These are phyloP conservation scores for Crithidia expoeki DNA, from an alignment of 208 protist species.

Conservation along the genomic window DNA sequence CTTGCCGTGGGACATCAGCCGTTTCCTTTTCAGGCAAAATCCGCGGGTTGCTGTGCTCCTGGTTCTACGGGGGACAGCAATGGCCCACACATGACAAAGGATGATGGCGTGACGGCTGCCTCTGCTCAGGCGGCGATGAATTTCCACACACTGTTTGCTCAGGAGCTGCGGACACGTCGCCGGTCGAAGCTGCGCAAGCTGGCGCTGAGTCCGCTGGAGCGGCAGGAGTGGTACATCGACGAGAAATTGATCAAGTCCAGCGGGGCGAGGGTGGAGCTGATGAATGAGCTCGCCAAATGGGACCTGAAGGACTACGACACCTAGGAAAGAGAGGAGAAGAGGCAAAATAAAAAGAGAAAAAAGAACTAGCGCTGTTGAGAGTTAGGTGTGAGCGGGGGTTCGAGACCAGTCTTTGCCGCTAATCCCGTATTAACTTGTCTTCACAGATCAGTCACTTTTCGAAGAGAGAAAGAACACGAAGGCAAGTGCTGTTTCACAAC, in stretches of 20 bases:
- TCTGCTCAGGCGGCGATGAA: conserved; percentile 26
- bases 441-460: too few species aligned
- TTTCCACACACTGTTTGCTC: conserved; percentile 59
- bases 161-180: conserved; percentile 64
- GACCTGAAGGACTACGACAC: conserved; percentile 78
- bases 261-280: conserved; percentile 73
- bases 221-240: conserved; percentile 89
- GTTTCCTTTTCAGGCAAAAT: neutral
- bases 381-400: too few species aligned
- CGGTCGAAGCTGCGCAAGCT: conserved; percentile 66
- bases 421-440: too few species aligned
- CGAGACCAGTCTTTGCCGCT: too few species aligned
- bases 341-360: neutral
- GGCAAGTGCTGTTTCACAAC: too few species aligned
- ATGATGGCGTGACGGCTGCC: conserved; percentile 8
- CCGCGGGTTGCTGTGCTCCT: conserved; percentile 9
- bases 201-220: conserved; percentile 60
- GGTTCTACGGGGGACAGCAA: neutral
- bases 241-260: conserved; percentile 78
- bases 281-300: conserved; percentile 81
- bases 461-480: too few species aligned
- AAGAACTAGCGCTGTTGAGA: too few species aligned
- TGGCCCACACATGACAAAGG: neutral
- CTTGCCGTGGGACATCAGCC: conserved; percentile 64
- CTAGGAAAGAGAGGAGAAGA: conserved; percentile 8